Conservation (phyloP, 148 eudicot species). For the Vaccinium macrocarpon region DNA sequence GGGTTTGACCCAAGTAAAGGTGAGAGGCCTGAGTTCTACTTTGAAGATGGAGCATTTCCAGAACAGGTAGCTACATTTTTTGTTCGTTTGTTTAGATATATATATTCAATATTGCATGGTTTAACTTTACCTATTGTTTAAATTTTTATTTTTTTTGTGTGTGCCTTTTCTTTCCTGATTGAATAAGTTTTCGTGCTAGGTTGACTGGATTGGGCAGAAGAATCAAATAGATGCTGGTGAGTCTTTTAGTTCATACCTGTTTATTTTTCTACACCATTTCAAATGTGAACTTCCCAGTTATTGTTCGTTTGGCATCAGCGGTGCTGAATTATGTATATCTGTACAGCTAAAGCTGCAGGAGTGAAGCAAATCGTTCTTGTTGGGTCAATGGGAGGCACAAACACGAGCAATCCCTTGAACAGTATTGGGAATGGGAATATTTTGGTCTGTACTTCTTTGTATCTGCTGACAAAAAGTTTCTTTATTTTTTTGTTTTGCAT, state of each 20-base stretch:
- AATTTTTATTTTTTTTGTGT: background rate
- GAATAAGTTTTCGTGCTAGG: conserved; percentile 39
- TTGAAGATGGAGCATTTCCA: conserved; percentile 80
- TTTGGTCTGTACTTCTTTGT: conserved; percentile 46
- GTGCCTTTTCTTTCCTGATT: conserved; percentile 1
- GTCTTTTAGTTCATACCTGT: background rate
- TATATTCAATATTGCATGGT: background rate
- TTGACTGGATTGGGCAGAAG: conserved; percentile 98
- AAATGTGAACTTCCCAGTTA: background rate
- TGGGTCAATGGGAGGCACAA: conserved; percentile 98
- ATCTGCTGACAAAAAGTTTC: background rate
- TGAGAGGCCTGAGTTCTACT: conserved; percentile 77
- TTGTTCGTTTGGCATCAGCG: conserved; percentile 1
- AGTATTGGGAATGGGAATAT: conserved; percentile 89
- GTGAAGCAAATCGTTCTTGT: conserved; percentile 95
- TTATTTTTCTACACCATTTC: background rate
- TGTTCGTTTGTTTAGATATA: background rate
- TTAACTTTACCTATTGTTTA: background rate
- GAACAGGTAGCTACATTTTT: conserved; percentile 60
- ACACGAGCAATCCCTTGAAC: conserved; percentile 74
- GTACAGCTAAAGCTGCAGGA: conserved; percentile 95
- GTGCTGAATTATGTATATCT: conserved; percentile 19
- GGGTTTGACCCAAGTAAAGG: conserved; percentile 83
- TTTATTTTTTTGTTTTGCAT: background rate
- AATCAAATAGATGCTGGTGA: conserved; percentile 96